phyloP scores from a whole-genome alignment of 306 rosid genomes.

The Dalbergia oliveri region DNA sequence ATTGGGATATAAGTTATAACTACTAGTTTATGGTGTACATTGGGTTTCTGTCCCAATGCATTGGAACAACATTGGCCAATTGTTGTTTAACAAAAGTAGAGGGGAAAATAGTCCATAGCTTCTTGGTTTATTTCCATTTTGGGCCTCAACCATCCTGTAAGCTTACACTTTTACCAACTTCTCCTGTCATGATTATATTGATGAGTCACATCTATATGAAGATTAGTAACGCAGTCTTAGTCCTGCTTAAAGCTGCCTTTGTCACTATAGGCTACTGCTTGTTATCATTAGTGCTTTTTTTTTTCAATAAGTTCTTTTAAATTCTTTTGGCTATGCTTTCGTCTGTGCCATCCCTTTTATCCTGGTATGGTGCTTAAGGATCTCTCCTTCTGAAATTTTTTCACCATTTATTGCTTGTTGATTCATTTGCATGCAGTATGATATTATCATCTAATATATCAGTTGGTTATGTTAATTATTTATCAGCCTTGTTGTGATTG shows the following conservation, averaged over 20 bases:
- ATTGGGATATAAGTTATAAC: constrained; percentile 29
- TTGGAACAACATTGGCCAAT: not conserved
- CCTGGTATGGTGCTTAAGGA: not conserved
- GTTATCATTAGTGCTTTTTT: not conserved
- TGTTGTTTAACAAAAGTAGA: not conserved
- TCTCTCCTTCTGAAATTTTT: not conserved
- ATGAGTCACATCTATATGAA: not conserved
- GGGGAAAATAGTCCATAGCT: not conserved
- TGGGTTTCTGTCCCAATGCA: constrained; percentile 17
- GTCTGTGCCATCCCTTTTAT: not conserved
- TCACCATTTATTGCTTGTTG: not conserved
- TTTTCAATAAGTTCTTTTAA: not conserved
- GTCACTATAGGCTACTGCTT: not conserved
- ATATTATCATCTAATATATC: not conserved
- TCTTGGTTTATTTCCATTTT: constrained; percentile 8
- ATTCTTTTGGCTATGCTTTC: constrained; percentile 18
- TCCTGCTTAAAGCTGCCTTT: not conserved
- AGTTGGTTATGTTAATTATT: constrained; percentile 3
- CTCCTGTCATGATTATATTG: constrained; percentile 2
- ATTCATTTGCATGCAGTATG: not conserved
- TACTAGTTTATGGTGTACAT: constrained; percentile 13
- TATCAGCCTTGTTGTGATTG: not conserved
- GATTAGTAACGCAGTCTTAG: not conserved
- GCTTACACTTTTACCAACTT: not conserved
- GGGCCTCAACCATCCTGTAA: not conserved